These are phyloP conservation scores for Naganishia cerealis DNA, from an alignment of 1,284 basidiomycete species.

Conservation along the genomic window DNA sequence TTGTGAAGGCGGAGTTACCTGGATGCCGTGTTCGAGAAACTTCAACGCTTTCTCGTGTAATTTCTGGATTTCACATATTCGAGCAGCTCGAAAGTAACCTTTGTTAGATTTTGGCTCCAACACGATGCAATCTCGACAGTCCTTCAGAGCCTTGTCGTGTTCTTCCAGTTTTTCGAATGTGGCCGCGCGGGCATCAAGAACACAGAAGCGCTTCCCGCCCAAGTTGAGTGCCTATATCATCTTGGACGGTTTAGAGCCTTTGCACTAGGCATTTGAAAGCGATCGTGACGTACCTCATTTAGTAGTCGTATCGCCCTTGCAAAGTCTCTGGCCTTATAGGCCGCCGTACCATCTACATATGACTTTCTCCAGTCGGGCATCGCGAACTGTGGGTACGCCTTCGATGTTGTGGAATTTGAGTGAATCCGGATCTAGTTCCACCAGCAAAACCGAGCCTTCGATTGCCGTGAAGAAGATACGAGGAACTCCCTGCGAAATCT, in stretches of 20 bases:
- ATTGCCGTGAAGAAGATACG: no score
- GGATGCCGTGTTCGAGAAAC: conserved; percentile 16
- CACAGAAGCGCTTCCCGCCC: conserved; percentile 8
- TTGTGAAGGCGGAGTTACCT: not conserved
- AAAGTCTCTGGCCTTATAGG: conserved; percentile 9
- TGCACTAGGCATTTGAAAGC: no score
- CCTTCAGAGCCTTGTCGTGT: conserved; percentile 18
- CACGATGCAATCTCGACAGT: conserved; percentile 15
- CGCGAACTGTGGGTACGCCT: no score
- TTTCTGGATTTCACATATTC: conserved; percentile 17
- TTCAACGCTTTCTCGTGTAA: conserved; percentile 7
- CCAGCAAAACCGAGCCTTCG: no score
- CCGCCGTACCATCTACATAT: conserved; percentile 13
- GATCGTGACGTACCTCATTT: conserved; percentile 5
- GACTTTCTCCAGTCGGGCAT: conserved; percentile 16
- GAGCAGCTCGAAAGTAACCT: conserved; percentile 10
- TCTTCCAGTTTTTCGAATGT: conserved; percentile 8
- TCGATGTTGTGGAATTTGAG: no score
- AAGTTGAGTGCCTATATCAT: conserved; percentile 5
- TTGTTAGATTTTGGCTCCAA: conserved; percentile 21
- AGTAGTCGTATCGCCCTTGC: not conserved
- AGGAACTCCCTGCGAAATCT: no score
- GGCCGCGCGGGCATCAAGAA: conserved; percentile 3
- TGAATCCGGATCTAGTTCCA: no score
- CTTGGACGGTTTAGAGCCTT: no score